Conservation (phyloP, 768 basidiomycete species). For the Suillus cothurnatus region DNA sequence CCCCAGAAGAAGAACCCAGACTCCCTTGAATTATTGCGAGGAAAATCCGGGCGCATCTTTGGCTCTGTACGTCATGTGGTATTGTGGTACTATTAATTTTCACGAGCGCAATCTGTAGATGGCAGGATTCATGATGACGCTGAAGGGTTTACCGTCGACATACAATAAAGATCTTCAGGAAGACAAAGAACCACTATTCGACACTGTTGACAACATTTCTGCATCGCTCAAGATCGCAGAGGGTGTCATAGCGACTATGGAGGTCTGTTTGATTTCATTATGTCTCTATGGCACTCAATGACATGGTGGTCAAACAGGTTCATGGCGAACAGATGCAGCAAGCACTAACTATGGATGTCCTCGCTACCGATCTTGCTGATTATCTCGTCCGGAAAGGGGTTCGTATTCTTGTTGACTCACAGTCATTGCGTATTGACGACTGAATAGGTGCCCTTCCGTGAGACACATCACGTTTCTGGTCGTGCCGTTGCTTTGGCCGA, state of each 20-base stretch:
- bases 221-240: constrained; percentile 92
- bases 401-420: constrained; percentile 35
- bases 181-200: constrained; percentile 97
- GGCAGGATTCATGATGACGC: constrained; percentile 96
- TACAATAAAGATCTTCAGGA: constrained; percentile 99
- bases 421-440: constrained; percentile 6
- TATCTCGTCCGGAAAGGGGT: constrained; percentile 99
- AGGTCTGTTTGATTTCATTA: constrained; percentile 48
- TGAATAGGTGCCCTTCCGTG: constrained; percentile 90
- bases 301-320: constrained; percentile 52
- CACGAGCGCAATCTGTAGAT: constrained; percentile 52
- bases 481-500: constrained; percentile 96
- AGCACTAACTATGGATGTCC: constrained; percentile 94
- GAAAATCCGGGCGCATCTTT: constrained; percentile 93
- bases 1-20: constrained; percentile 99
- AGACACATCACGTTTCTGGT: constrained; percentile 98
- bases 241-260: constrained; percentile 90
- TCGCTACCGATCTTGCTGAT: constrained; percentile 98
- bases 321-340: constrained; percentile 87
- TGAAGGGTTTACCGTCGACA: constrained; percentile 96
- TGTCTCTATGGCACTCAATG: constrained; percentile 2
- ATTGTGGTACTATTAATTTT: neutral
- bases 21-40: constrained; percentile 91
- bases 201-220: constrained; percentile 85
- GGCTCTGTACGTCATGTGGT: constrained; percentile 64